Conservation (phyloP, 352 stramenopile genomes). For the Phytopythium cucurbitacearum region DNA sequence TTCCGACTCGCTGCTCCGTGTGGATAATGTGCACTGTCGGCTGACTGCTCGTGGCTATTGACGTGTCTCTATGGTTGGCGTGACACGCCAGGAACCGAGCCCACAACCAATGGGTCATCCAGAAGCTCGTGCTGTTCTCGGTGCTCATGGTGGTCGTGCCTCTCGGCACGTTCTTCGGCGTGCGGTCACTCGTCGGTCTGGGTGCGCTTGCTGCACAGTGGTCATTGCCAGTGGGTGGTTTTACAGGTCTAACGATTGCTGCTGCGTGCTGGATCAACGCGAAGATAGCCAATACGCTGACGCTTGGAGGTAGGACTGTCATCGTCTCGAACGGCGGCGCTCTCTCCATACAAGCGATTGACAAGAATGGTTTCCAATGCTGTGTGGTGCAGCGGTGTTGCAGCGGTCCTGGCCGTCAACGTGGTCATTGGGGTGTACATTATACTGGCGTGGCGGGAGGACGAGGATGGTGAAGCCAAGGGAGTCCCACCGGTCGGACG, state of each 20-base stretch:
- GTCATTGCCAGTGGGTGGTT: neutral
- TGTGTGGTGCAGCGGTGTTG: conserved; percentile 43
- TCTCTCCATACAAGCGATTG: neutral
- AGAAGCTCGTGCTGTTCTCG: conserved; percentile 72
- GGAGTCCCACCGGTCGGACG: conserved; percentile 38
- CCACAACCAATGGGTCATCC: conserved; percentile 69
- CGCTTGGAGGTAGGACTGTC: conserved; percentile 52
- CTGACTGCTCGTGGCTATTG: conserved; percentile 2
- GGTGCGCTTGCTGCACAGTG: conserved; percentile 14
- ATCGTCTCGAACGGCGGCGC: neutral
- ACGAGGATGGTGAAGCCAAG: conserved; percentile 45
- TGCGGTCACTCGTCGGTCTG: conserved; percentile 40
- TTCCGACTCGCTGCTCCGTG: neutral
- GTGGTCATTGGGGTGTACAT: conserved; percentile 77
- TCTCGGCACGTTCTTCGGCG: conserved; percentile 57
- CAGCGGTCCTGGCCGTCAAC: conserved; percentile 69
- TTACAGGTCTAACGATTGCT: conserved; percentile 1
- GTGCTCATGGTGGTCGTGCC: conserved; percentile 62
- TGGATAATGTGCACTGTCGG: neutral
- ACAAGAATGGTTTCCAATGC: neutral
- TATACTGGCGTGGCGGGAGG: conserved; percentile 61
- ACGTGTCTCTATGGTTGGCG: neutral
- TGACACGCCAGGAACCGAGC: conserved; percentile 43
- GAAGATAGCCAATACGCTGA: conserved; percentile 47
- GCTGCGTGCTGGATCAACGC: neutral